Evolutionary conservation across 208 protist genomes (phyloP).

Genomic region (Trypanosomatidae sp.): DNA sequence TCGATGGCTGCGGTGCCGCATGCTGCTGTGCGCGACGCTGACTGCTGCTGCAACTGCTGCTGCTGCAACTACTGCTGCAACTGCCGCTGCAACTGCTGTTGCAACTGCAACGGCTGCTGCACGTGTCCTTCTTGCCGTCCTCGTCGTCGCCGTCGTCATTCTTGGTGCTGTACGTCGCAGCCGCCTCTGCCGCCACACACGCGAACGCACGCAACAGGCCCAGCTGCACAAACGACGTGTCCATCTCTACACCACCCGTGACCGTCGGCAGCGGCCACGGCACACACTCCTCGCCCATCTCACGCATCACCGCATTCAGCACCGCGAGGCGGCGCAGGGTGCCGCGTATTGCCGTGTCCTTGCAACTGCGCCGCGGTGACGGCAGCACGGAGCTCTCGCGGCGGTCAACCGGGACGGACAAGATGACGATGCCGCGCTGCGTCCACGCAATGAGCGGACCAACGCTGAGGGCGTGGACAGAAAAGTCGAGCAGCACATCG

Average conservation of each 20-base stretch:
- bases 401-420: conserved; percentile 26
- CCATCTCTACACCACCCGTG: conserved; percentile 17
- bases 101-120: too few relatives aligned
- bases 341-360: conserved; percentile 14
- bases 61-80: too few relatives aligned
- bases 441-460: conserved; percentile 51
- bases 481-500: conserved; percentile 60
- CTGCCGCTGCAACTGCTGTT: too few relatives aligned
- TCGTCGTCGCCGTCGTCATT: too few relatives aligned
- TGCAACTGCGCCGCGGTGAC: conserved; percentile 31
- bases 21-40: too few relatives aligned
- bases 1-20: too few relatives aligned
- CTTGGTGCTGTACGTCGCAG: too few relatives aligned
- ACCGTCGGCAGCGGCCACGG: conserved; percentile 5
- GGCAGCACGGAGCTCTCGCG: conserved; percentile 22
- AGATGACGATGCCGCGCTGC: conserved; percentile 26
- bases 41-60: too few relatives aligned
- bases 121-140: too few relatives aligned
- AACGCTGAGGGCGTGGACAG: conserved; percentile 19
- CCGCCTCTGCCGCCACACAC: too few relatives aligned
- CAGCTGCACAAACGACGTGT: conserved; percentile 46
- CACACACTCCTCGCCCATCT: too few relatives aligned
- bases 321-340: conserved; percentile 35
- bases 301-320: conserved; percentile 47
- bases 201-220: conserved; percentile 33